Evolutionary conservation across 306 rosid species (phyloP).

Genomic region (Medicago ruthenica): DNA sequence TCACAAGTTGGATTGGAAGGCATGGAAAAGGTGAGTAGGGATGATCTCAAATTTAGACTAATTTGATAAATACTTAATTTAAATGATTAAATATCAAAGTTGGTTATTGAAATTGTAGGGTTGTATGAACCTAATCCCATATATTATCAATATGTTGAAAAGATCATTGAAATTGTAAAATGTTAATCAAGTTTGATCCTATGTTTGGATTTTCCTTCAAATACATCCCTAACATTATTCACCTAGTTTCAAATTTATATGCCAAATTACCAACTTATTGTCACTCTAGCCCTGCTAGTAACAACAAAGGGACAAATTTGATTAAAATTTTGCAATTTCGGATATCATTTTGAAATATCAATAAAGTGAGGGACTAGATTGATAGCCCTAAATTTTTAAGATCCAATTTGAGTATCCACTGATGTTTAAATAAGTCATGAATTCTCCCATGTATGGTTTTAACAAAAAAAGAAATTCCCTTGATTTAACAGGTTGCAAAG

Average conservation of each 20-base stretch:
- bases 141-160: too few relatives aligned
- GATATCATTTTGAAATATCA: too few relatives aligned
- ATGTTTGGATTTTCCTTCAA: too few relatives aligned
- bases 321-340: too few relatives aligned
- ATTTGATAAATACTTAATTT: background rate
- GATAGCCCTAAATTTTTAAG: too few relatives aligned
- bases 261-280: too few relatives aligned
- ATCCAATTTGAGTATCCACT: background rate
- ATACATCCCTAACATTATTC: too few relatives aligned
- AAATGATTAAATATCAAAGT: background rate
- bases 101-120: background rate
- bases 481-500: background rate
- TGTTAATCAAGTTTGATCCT: too few relatives aligned
- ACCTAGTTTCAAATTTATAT: too few relatives aligned
- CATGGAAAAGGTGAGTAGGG: slow-evolving; percentile 9
- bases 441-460: background rate
- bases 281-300: too few relatives aligned
- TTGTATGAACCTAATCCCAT: background rate
- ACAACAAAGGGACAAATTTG: too few relatives aligned
- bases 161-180: background rate
- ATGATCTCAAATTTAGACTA: background rate
- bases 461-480: background rate
- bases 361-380: too few relatives aligned
- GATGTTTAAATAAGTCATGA: background rate
- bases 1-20: background rate